These are phyloP conservation scores for Skeletonema grethae DNA, from an alignment of 108 stramenopile species.

Conservation along the genomic window DNA sequence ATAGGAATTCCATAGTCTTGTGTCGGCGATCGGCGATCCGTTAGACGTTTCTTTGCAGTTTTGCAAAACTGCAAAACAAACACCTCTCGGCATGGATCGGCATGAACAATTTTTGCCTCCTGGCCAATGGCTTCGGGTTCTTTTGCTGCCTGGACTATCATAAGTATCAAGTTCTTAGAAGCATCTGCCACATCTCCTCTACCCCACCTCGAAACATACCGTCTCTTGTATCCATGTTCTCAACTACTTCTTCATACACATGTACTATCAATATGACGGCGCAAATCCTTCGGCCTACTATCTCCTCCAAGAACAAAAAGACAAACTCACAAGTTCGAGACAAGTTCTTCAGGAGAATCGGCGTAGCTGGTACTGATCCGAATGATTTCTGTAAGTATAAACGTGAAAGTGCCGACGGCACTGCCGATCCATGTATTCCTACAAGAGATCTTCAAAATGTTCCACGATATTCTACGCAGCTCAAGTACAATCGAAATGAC, in stretches of 20 bases:
- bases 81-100: too few species aligned
- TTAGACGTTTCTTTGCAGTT: neutral
- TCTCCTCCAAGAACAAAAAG: neutral
- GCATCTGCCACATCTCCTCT: too few species aligned
- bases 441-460: conserved; percentile 1
- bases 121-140: neutral
- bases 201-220: neutral
- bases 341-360: conserved; percentile 12
- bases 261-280: neutral
- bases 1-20: neutral
- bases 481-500: conserved; percentile 6
- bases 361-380: neutral
- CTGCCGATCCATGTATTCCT: neutral
- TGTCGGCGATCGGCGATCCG: neutral
- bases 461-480: conserved; percentile 4
- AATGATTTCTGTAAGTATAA: neutral
- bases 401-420: neutral
- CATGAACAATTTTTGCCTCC: neutral
- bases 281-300: neutral
- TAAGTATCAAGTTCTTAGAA: too few species aligned
- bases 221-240: neutral
- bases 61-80: neutral
- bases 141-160: too few species aligned
- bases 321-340: conserved; percentile 3
- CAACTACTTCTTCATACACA: neutral